Evolutionary conservation across 2,329 filamentous ascomycete genomes (phyloP), one percentile per base, ranked within the genome.

Genomic region (Metarhizium anisopliae): DNA sequence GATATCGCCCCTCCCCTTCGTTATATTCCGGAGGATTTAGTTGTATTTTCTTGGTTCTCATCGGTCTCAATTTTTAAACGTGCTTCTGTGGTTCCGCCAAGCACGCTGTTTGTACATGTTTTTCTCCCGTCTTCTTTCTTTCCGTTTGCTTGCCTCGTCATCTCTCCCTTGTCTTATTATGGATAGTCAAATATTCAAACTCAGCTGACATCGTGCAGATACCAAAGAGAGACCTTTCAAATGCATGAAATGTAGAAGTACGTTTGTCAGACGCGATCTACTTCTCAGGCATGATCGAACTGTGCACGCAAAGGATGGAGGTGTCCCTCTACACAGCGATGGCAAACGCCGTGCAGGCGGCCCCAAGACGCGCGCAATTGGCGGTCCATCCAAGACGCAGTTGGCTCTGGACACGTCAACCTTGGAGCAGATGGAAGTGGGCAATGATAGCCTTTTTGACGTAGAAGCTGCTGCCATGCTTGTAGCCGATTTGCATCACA

Each of bases 171-270:
- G 13, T 13, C 11, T 40, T 16, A 14, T 40, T 16, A 11, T 40
- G 4, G 14, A 40, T n/a, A 40, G 2, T 4, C n/a, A 18, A 45
- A 18, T 10, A 20, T 4, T 5, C 4, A 20, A 29, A 18, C 16
- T 36, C 36, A 51, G 32, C 56, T 60, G 40, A 62, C 53, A 6
- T 7, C 14, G 8, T 32, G 59, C 73, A 97, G 93, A 97, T 74
- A 99, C 94, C 61, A 99, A 99, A 76, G 94, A 97, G 75, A 87
- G 94, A 60, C 94, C 94, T 42, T 99, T 99, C 82, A 97, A 97
- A 73, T 99, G 94, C 75, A 82, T 90, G 78, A 99, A 99, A 77
- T 99, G 94, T 74, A 84, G 92, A 68, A 96, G 92, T 79, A 99
- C 94, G 59, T 99, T 99, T 71, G 94, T 99, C 66, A 90, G 94